Evolutionary conservation across 2,329 filamentous ascomycete species (phyloP).

Genomic region (Xylaria sp.): DNA sequence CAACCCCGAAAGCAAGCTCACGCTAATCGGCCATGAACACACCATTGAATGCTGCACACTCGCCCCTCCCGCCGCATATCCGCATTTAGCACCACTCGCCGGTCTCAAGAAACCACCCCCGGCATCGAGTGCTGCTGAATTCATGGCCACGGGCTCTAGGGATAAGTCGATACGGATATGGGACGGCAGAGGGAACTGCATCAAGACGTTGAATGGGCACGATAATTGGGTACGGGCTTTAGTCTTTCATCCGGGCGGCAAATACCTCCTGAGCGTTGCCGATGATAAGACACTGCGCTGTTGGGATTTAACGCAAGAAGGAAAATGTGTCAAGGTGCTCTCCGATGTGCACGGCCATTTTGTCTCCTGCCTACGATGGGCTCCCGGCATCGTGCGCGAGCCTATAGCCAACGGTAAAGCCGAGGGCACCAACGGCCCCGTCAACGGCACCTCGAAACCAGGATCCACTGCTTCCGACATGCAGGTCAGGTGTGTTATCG

Average conservation of each 20-base stretch:
- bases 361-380: constrained; percentile 88
- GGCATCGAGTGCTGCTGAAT: constrained; percentile 80
- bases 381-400: constrained; percentile 77
- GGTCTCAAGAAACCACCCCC: constrained; percentile 86
- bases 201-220: constrained; percentile 87
- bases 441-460: constrained; percentile 61
- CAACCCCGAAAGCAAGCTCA: constrained; percentile 77
- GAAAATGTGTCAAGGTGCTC: constrained; percentile 86
- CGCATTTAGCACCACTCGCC: constrained; percentile 79
- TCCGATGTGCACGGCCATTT: constrained; percentile 85
- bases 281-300: constrained; percentile 94
- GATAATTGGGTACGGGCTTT: constrained; percentile 93
- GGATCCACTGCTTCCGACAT: constrained; percentile 60
- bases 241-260: constrained; percentile 91
- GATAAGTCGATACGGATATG: constrained; percentile 93
- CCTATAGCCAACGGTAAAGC: constrained; percentile 55
- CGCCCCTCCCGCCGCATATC: constrained; percentile 82
- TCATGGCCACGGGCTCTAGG: constrained; percentile 86
- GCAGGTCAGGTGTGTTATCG: constrained; percentile 85
- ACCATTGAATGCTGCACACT: constrained; percentile 87
- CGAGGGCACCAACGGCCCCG: constrained; percentile 53
- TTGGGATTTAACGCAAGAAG: constrained; percentile 93
- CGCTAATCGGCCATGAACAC: constrained; percentile 88
- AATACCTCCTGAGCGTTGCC: constrained; percentile 84
- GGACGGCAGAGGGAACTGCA: constrained; percentile 84